phyloP scores from a whole-genome alignment of 1,284 basidiomycete species.

The Leccinum griseonigrum region DNA sequence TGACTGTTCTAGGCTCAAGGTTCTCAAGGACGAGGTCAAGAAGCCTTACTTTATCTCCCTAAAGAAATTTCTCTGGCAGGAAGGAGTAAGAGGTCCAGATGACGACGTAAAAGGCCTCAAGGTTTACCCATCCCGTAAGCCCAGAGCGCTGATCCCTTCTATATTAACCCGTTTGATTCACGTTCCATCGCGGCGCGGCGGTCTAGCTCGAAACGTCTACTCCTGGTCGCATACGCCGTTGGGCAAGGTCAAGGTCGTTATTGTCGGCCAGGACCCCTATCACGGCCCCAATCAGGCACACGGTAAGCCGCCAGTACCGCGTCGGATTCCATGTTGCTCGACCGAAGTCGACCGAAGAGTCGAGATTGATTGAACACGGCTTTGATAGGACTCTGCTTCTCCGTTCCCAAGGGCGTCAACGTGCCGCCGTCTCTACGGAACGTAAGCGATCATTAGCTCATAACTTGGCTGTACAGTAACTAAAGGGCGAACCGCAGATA shows the following conservation, averaged over 20 bases:
- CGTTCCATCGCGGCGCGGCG: conserved; percentile 2
- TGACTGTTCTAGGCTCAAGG: conserved; percentile 54
- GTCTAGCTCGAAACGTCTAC: conserved; percentile 69
- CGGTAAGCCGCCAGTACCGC: conserved; percentile 42
- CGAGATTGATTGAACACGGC: conserved; percentile 12
- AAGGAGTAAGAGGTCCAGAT: conserved; percentile 59
- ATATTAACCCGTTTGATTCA: conserved; percentile 3
- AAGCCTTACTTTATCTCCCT: conserved; percentile 74
- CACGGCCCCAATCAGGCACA: conserved; percentile 69
- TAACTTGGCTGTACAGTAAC: conserved; percentile 3
- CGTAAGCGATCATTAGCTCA: conserved; percentile 39
- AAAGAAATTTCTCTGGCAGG: conserved; percentile 66
- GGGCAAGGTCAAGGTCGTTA: conserved; percentile 75
- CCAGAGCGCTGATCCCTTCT: conserved; percentile 1
- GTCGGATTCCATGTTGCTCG: background rate
- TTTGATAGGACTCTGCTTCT: conserved; percentile 74
- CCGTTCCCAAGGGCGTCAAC: conserved; percentile 71
- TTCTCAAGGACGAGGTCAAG: conserved; percentile 69
- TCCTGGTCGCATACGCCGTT: conserved; percentile 80
- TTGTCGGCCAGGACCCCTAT: conserved; percentile 81
- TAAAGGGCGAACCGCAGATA: conserved; percentile 51
- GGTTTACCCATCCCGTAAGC: conserved; percentile 66
- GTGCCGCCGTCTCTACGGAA: conserved; percentile 82
- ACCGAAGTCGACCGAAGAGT: background rate
- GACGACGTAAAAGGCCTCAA: conserved; percentile 45